These are phyloP conservation scores for Carex arenaria DNA, from an alignment of 202 grass and related monocot species.

Conservation along the genomic window DNA sequence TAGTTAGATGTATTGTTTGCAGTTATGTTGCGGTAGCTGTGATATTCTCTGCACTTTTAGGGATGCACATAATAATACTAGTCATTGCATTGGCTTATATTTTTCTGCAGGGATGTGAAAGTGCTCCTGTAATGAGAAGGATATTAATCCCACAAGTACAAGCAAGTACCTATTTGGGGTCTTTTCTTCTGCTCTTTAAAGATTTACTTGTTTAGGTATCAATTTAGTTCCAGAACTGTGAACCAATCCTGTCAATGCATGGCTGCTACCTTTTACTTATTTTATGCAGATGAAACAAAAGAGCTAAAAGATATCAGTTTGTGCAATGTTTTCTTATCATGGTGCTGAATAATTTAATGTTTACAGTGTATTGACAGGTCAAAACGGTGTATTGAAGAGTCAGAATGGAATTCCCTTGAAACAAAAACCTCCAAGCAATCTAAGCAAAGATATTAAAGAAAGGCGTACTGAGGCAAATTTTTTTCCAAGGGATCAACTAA, in stretches of 20 bases:
- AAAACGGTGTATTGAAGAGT: not conserved
- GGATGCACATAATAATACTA: not conserved
- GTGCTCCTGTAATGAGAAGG: not conserved
- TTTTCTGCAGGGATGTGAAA: not conserved
- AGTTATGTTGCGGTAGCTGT: not conserved
- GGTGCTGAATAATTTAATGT: conserved; percentile 25
- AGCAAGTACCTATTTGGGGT: not conserved
- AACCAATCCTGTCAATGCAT: not conserved
- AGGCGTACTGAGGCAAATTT: not conserved
- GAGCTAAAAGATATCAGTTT: not conserved
- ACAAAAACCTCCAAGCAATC: not conserved
- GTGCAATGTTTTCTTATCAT: conserved; percentile 1
- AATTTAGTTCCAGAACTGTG: not conserved
- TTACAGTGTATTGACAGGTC: conserved; percentile 23
- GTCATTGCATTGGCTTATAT: not conserved
- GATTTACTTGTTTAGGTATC: not conserved
- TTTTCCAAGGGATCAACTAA: not conserved
- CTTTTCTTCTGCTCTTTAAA: not conserved
- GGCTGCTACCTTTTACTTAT: not conserved
- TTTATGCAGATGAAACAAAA: not conserved
- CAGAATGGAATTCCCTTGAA: not conserved
- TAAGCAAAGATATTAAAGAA: not conserved
- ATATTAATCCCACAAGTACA: not conserved
- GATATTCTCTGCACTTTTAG: not conserved
- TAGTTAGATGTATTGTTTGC: not conserved